These are phyloP conservation scores for Blumeriella jaapii DNA, from an alignment of 2,329 filamentous ascomycete genomes.

Conservation along the genomic window DNA sequence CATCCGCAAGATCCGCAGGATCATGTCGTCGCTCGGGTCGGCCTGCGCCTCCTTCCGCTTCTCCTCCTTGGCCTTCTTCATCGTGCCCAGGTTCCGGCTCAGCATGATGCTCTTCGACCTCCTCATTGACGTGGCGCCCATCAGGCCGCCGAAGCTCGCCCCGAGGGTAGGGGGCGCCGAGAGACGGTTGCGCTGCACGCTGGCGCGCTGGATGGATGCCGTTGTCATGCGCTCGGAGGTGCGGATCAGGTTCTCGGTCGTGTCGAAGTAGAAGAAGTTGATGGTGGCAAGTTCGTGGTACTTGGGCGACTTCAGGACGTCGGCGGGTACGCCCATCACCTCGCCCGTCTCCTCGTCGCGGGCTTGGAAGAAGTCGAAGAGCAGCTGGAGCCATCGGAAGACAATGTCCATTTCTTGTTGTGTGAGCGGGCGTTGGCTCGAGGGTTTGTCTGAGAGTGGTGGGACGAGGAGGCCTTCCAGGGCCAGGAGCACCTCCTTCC, in stretches of 20 bases:
- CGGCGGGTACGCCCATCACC: conserved; percentile 76
- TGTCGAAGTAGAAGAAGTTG: conserved; percentile 97
- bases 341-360: conserved; percentile 74
- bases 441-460: conserved; percentile 88
- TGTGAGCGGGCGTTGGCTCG: conserved; percentile 68
- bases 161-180: conserved; percentile 52
- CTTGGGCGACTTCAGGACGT: conserved; percentile 92
- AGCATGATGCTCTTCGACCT: conserved; percentile 80
- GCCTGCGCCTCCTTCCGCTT: conserved; percentile 92
- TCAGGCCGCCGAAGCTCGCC: conserved; percentile 42
- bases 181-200: conserved; percentile 62
- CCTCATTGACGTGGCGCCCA: conserved; percentile 58
- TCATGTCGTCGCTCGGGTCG: conserved; percentile 97
- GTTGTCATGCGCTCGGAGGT: conserved; percentile 95
- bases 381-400: conserved; percentile 82
- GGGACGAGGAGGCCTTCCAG: conserved; percentile 86
- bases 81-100: conserved; percentile 85
- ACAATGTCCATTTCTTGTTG: conserved; percentile 89
- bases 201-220: conserved; percentile 63
- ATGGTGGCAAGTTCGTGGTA: conserved; percentile 94
- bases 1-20: conserved; percentile 89
- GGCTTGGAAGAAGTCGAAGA: conserved; percentile 93
- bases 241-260: conserved; percentile 79
- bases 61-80: conserved; percentile 91
- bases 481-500: conserved; percentile 93